Evolutionary conservation across 176 grass and related monocot species (phyloP), one percentile per base, ranked within the genome.

Genomic region (Otatea glauca): DNA sequence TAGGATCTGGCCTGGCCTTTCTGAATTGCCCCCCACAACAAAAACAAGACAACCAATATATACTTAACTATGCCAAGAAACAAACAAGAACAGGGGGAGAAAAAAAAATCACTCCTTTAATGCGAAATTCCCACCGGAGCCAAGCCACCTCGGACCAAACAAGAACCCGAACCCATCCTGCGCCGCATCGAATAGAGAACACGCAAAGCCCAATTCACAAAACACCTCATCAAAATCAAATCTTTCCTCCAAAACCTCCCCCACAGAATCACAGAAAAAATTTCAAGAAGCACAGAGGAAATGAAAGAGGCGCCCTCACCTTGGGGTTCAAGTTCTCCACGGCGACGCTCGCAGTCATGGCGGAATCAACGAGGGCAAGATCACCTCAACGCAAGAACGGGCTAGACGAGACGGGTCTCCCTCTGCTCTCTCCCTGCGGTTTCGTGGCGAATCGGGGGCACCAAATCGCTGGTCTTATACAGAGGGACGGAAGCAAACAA

Each of bases 311-410:
- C 2, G 49, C 1, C 21, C 82, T 81, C 53, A 89, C 88, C 88
- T 89, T 89, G 53, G 88, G 88, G 83, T 89, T 89, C 23, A 89
- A 65, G 83, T 86, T 85, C 42, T 89, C 88, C 70, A 89, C 88
- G 77, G 88, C 71, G 77, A 85, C 35, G 77, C 18, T 54, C 54
- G 88, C 42, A 23, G 88, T 83, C 88, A 89, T 89, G 77, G 64
- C 83, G 42, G 62, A 25, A 54, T 65, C 59, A 70, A 55, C 60
- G 27, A 27, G 24, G 27, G 60, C 60, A 63, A 63, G 60, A 29
- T 63, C 60, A 27, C 60, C 60, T 6, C 60, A 62, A 15, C 2
- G 35, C 23, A 41, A 70, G 13, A 21, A 18, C 16, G 59, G 48
- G 49, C 61, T 32, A 65, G 59, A 59, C 5, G 20, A 25, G 18